phyloP scores from a whole-genome alignment of 1,139 yeast species.

The Fermentozyma sake region DNA sequence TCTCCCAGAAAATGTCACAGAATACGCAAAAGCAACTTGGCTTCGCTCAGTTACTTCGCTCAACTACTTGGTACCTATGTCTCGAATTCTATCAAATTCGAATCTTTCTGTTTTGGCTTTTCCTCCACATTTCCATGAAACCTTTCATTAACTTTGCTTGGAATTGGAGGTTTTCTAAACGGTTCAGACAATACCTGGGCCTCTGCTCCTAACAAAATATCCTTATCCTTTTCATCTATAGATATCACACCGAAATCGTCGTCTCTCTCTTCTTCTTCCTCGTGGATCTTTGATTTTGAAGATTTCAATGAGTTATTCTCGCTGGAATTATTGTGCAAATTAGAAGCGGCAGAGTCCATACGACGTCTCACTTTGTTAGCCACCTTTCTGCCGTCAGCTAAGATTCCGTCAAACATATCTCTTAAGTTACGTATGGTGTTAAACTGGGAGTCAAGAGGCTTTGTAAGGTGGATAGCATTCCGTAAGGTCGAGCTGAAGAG shows the following conservation, averaged over 20 bases:
- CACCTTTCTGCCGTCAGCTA: constrained; percentile 88
- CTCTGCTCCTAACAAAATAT: constrained; percentile 44
- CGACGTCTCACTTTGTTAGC: constrained; percentile 85
- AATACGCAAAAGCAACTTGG: too few species aligned
- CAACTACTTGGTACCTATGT: constrained; percentile 7
- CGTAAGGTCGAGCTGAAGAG: constrained; percentile 69
- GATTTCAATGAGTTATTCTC: constrained; percentile 24
- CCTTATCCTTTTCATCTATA: constrained; percentile 46
- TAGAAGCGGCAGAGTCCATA: constrained; percentile 64
- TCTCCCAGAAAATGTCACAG: too few species aligned
- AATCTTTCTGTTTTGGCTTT: too few species aligned
- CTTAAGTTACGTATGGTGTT: constrained; percentile 62
- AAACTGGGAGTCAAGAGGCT: constrained; percentile 43
- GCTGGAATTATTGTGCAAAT: constrained; percentile 11
- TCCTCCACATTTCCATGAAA: too few species aligned
- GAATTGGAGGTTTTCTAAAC: constrained; percentile 13
- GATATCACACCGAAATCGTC: constrained; percentile 46
- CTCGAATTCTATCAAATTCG: constrained; percentile 18
- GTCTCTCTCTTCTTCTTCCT: constrained; percentile 45
- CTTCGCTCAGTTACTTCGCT: too few species aligned
- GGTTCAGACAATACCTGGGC: constrained; percentile 32
- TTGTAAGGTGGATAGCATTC: constrained; percentile 62
- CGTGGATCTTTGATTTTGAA: constrained; percentile 19
- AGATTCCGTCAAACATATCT: constrained; percentile 84
- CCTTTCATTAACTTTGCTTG: too few species aligned